A percentile compares a stretch with the other conserved stretches of the same genome.
Evolutionary conservation across 2,329 filamentous ascomycete species (phyloP).

Genomic region (Colletotrichum cereale): DNA sequence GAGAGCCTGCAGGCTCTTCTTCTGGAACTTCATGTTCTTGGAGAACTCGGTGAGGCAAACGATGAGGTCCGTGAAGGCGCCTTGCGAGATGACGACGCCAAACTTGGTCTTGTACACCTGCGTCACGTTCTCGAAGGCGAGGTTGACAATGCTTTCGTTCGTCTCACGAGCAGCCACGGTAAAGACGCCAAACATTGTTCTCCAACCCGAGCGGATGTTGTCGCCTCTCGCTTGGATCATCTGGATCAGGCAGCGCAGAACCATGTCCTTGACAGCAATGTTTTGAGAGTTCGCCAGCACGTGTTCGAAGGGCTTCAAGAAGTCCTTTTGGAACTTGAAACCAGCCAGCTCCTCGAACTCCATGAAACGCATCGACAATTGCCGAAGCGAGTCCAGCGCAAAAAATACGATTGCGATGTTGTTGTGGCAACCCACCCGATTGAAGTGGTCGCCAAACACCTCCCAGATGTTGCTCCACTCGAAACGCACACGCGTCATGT

Average conservation of each 20-base stretch:
- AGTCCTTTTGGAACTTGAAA: slow-evolving; percentile 99
- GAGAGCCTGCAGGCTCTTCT: slow-evolving; percentile 96
- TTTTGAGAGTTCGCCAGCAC: slow-evolving; percentile 94
- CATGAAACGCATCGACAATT: slow-evolving; percentile 98
- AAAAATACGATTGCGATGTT: slow-evolving; percentile 99
- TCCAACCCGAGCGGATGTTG: slow-evolving; percentile 98
- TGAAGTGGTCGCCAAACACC: slow-evolving; percentile 98
- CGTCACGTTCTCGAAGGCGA: slow-evolving; percentile 96
- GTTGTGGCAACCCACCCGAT: slow-evolving; percentile 94
- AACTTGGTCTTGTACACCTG: slow-evolving; percentile 97
- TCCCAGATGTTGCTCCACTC: slow-evolving; percentile 99
- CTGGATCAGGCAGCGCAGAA: slow-evolving; percentile 93
- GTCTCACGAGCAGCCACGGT: slow-evolving; percentile 94
- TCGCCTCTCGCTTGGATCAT: slow-evolving; percentile 98
- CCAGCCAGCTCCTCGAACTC: slow-evolving; percentile 97
- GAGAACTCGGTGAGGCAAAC: slow-evolving; percentile 98
- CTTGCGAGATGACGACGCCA: slow-evolving; percentile 94
- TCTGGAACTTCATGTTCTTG: slow-evolving; percentile 98
- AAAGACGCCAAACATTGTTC: slow-evolving; percentile 99
- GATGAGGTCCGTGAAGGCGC: slow-evolving; percentile 94
- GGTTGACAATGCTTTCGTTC: slow-evolving; percentile 94
- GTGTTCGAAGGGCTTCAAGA: slow-evolving; percentile 97
- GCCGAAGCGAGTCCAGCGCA: slow-evolving; percentile 92
- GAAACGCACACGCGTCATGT: slow-evolving; percentile 98
- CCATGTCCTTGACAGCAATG: slow-evolving; percentile 96